Conservation (phyloP, 1,139 yeast species). For the Suhomyces coccinellae region DNA sequence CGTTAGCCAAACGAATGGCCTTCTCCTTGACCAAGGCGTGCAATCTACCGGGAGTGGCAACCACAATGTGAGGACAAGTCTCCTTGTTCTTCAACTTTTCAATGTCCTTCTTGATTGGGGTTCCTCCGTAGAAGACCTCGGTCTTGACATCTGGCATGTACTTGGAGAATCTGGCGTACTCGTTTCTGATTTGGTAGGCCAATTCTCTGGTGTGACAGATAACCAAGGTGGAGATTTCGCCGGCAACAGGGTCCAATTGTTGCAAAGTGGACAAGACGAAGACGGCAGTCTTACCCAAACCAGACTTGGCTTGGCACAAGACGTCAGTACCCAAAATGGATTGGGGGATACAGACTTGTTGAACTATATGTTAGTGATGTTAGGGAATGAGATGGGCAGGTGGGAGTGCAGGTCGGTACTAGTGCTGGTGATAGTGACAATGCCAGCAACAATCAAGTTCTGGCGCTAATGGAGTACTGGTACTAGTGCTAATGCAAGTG, state of each 20-base stretch:
- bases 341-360: constrained; percentile 98
- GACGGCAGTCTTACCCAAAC: constrained; percentile 99
- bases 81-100: constrained; percentile 90
- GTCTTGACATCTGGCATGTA: constrained; percentile 98
- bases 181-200: constrained; percentile 97
- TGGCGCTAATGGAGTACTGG: neutral
- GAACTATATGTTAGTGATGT: constrained; percentile 56
- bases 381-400: neutral
- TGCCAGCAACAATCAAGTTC: too few species aligned
- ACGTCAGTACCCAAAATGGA: constrained; percentile 98
- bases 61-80: constrained; percentile 94
- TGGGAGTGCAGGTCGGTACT: neutral
- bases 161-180: constrained; percentile 95
- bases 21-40: constrained; percentile 93
- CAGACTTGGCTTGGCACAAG: constrained; percentile 98
- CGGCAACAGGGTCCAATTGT: constrained; percentile 96
- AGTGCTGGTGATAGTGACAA: neutral
- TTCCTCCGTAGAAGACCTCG: constrained; percentile 97
- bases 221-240: constrained; percentile 92
- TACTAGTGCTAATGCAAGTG: too few species aligned
- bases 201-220: constrained; percentile 98
- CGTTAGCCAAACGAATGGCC: constrained; percentile 80
- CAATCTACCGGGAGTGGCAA: constrained; percentile 98
- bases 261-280: constrained; percentile 94
- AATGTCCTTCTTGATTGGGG: constrained; percentile 81